Conservation (phyloP, 208 protist species). For the Herpetomonas muscarum region DNA sequence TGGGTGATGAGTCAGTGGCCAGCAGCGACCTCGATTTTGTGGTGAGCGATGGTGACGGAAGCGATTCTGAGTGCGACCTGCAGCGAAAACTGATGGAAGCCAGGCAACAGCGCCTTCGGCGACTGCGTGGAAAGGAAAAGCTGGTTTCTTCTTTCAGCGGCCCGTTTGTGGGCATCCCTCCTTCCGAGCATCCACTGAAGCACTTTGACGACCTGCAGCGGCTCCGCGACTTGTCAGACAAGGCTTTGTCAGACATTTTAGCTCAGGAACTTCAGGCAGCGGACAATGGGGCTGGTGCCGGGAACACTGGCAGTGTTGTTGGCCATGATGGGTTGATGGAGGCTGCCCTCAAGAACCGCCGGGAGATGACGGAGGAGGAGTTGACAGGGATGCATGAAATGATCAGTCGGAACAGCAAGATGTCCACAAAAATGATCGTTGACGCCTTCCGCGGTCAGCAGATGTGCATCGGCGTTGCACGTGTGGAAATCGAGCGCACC, state of each 20-base stretch:
- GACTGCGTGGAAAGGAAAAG: constrained; percentile 78
- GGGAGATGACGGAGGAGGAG: constrained; percentile 68
- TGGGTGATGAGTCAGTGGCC: constrained; percentile 24
- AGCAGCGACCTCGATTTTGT: constrained; percentile 78
- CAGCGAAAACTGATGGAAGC: constrained; percentile 71
- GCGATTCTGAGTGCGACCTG: constrained; percentile 68
- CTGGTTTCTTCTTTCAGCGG: constrained; percentile 78
- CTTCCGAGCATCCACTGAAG: constrained; percentile 65
- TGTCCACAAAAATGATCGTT: constrained; percentile 45
- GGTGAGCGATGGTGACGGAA: constrained; percentile 46
- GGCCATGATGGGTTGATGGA: constrained; percentile 20
- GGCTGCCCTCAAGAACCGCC: constrained; percentile 55
- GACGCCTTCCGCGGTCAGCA: constrained; percentile 46
- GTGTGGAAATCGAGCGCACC: constrained; percentile 57
- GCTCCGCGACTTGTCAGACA: constrained; percentile 27
- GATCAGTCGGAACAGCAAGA: constrained; percentile 45
- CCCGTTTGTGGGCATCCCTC: constrained; percentile 58
- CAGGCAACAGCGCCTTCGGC: constrained; percentile 58
- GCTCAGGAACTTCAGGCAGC: constrained; percentile 31
- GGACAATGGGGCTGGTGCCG: not conserved
- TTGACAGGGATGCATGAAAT: constrained; percentile 55
- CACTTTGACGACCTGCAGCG: constrained; percentile 64
- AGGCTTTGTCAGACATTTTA: constrained; percentile 41
- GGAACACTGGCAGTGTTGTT: constrained; percentile 1
- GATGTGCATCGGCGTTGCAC: constrained; percentile 58